Evolutionary conservation across 768 basidiomycete species (phyloP).

Genomic region (Trametes maxima): DNA sequence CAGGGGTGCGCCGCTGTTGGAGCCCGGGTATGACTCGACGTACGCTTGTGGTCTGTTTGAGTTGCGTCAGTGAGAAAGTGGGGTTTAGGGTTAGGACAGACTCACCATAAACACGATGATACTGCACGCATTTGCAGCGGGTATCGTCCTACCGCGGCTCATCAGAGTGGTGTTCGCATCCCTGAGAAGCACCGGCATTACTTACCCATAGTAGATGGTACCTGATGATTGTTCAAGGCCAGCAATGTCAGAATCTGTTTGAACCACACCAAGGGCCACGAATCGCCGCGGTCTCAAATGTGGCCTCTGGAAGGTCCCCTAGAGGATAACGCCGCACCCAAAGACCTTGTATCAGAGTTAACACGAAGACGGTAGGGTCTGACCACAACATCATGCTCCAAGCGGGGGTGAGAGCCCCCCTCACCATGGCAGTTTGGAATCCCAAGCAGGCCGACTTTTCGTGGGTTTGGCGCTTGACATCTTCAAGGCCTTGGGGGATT

Average conservation of each 20-base stretch:
- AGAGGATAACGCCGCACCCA: slow-evolving; percentile 7
- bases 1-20: background rate
- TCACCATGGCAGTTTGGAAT: too few species aligned
- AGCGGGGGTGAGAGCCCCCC: too few species aligned
- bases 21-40: background rate
- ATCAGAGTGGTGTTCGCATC: background rate
- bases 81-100: background rate
- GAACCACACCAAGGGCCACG: background rate
- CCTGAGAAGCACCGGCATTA: background rate
- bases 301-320: slow-evolving; percentile 16
- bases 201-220: slow-evolving; percentile 21
- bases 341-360: slow-evolving; percentile 17
- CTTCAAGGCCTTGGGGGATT: too few species aligned
- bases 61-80: background rate
- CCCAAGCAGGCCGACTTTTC: too few species aligned
- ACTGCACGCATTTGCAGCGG: slow-evolving; percentile 16
- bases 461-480: too few species aligned
- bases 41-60: slow-evolving; percentile 8
- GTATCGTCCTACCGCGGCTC: slow-evolving; percentile 9
- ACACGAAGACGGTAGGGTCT: slow-evolving; percentile 20
- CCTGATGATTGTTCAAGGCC: slow-evolving; percentile 1
- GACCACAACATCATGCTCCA: slow-evolving; percentile 20
- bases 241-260: background rate
- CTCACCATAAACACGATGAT: slow-evolving; percentile 23
- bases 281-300: slow-evolving; percentile 22